Base-by-base conservation (phyloP, 768 basidiomycete genomes). In the Podaxis sp. region DNA sequence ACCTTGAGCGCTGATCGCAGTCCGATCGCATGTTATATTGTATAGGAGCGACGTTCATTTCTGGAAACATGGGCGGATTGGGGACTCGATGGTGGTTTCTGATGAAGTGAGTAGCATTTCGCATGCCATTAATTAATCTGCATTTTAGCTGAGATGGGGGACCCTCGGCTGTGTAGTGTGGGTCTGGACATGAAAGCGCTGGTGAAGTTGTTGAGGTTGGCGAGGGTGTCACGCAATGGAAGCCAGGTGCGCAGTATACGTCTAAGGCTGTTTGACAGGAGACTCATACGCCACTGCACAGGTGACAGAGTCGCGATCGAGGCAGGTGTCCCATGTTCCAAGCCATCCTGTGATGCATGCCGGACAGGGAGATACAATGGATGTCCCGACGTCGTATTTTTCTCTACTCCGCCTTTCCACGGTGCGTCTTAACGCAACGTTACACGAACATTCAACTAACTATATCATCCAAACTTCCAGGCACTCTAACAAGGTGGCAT, bases 301-400 rank as follows among this genome's bases (percentile, higher is more conserved):
- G 86, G 87, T 56, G 87, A 88, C 70, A 81, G 86, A 44, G 87
- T 89, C 38, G 87, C 87, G 0, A 85, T 89, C 64, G 87, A 89
- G 70, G 85, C 85, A 4, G 85, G 86, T n/a, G 81, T 89, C 1
- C 87, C 87, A 9, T 89, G 87, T 68, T 87, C 84, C 33, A 81
- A 83, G 64, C 80, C 86, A 22, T 73, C 82, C 38, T 89, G 87
- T 67, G 82, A 85, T 59, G 79, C 81, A 22, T 89, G 87, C 69
- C 81, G 85, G 51, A 81, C 79, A n/a, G 87, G 86, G 39, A 76
- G 82, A 59, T 88, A 88, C 70, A 89, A 89, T 59, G 86, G 82
- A 39, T 89, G 87, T 63, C 79, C 79, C 8, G 74, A 79, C 63
- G 79, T 82, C 5, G 87, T 88, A 38, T 89, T 89, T 74, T 87